Percentiles rank a stretch among this genome's conserved stretches.
These are phyloP conservation scores for Neotropicomus parvogracilis DNA, from an alignment of 1,284 basidiomycete species.

Conservation along the genomic window DNA sequence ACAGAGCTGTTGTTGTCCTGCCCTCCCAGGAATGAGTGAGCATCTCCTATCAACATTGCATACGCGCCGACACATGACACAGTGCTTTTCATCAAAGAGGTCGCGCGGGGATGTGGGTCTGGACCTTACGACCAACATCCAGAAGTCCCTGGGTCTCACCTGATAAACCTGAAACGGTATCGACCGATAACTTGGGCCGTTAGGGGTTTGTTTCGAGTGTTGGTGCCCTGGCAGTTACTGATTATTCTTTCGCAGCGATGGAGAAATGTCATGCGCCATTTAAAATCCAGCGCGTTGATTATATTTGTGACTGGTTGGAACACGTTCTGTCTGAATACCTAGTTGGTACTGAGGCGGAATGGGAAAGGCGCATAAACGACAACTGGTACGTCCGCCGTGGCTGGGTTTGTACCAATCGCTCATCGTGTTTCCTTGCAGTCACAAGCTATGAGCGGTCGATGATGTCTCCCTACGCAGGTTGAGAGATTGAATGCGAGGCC, in stretches of 20 bases:
- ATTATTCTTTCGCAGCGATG: conserved; percentile 24
- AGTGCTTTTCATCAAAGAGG: conserved; percentile 35
- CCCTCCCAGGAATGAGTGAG: conserved; percentile 34
- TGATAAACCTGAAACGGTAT: conserved; percentile 35
- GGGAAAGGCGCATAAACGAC: conserved; percentile 28
- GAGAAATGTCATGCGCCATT: conserved; percentile 35
- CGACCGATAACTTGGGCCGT: conserved; percentile 36
- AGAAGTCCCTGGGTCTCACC: conserved; percentile 20
- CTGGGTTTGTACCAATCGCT: neutral
- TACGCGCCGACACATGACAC: conserved; percentile 6
- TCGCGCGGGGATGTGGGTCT: conserved; percentile 34
- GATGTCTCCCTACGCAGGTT: conserved; percentile 1
- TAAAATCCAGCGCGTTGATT: conserved; percentile 31
- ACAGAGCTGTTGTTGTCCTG: conserved; percentile 33
- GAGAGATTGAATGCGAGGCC: conserved; percentile 1
- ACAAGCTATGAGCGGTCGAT: neutral
- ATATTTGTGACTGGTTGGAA: conserved; percentile 33
- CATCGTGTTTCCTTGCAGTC: conserved; percentile 9
- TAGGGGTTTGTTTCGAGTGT: conserved; percentile 26
- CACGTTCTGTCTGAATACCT: conserved; percentile 29
- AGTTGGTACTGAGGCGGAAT: conserved; percentile 30
- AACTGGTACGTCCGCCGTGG: conserved; percentile 23
- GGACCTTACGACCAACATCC: conserved; percentile 30
- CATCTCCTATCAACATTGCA: neutral
- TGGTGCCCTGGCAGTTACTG: neutral